Conservation (phyloP, 2,329 filamentous ascomycete genomes). For the Bimuria novae-zelandiae region DNA sequence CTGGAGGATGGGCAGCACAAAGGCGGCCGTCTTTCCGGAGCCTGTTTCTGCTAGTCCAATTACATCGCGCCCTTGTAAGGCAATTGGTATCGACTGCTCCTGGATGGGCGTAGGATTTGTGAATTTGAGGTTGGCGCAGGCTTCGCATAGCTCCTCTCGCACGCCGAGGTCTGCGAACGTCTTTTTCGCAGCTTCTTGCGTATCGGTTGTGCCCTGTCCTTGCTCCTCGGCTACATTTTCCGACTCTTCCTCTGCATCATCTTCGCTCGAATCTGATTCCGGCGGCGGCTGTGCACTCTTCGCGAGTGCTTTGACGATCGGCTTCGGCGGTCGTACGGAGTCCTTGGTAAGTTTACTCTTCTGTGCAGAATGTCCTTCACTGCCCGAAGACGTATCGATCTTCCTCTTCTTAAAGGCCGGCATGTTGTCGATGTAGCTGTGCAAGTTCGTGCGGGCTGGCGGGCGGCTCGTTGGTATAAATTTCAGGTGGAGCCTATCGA, state of each 20-base stretch:
- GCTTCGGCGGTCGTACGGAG: not conserved
- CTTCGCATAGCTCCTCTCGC: slow-evolving; percentile 85
- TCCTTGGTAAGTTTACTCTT: slow-evolving; percentile 23
- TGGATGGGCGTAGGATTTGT: slow-evolving; percentile 89
- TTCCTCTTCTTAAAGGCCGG: slow-evolving; percentile 51
- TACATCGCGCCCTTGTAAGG: slow-evolving; percentile 79
- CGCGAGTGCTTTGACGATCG: slow-evolving; percentile 18
- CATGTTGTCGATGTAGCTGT: slow-evolving; percentile 36
- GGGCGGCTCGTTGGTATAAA: slow-evolving; percentile 3
- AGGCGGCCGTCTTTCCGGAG: slow-evolving; percentile 93
- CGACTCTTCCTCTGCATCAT: slow-evolving; percentile 15
- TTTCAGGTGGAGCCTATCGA: slow-evolving; percentile 16
- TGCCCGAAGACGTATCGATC: slow-evolving; percentile 31
- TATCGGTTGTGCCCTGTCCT: slow-evolving; percentile 47
- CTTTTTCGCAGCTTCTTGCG: too few relatives aligned
- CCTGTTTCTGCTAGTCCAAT: slow-evolving; percentile 96
- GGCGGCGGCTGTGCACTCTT: slow-evolving; percentile 17
- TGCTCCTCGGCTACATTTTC: slow-evolving; percentile 13
- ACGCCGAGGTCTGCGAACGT: slow-evolving; percentile 77
- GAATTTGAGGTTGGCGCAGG: slow-evolving; percentile 81
- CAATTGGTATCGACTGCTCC: slow-evolving; percentile 78
- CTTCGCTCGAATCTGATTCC: slow-evolving; percentile 33
- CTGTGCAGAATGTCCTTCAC: slow-evolving; percentile 7
- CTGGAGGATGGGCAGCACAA: slow-evolving; percentile 90
- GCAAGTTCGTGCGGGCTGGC: not conserved